phyloP scores from a whole-genome alignment of 495 filamentous ascomycete species.

The Aspergillus steynii region DNA sequence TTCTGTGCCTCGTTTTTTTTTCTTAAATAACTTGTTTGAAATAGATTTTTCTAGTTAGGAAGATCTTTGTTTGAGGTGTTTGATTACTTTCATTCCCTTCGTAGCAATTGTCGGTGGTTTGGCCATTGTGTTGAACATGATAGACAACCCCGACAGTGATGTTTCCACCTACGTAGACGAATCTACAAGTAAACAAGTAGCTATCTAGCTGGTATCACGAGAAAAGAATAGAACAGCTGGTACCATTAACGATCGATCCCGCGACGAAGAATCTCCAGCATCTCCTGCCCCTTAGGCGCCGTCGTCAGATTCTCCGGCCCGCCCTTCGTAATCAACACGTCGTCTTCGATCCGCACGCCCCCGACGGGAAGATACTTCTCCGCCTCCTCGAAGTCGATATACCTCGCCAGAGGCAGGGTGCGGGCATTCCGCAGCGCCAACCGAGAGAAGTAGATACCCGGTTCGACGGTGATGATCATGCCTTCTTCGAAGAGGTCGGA shows the following conservation, averaged over 20 bases:
- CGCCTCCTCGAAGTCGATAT: conserved; percentile 72
- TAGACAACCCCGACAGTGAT: not conserved
- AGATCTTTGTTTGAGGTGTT: not conserved
- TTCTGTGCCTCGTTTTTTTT: not conserved
- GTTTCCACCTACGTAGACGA: too few relatives aligned
- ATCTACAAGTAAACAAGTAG: too few relatives aligned
- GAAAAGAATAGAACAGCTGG: not conserved
- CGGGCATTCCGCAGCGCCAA: conserved; percentile 84
- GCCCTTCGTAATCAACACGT: conserved; percentile 74
- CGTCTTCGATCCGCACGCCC: conserved; percentile 90
- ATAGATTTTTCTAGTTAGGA: not conserved
- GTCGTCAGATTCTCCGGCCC: conserved; percentile 84
- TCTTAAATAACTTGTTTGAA: not conserved
- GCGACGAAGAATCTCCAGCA: conserved; percentile 59
- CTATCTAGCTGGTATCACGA: not conserved
- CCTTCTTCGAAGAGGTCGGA: conserved; percentile 56
- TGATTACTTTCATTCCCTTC: too few relatives aligned
- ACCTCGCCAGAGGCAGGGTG: conserved; percentile 59
- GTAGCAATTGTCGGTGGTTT: too few relatives aligned
- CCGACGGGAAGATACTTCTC: conserved; percentile 75
- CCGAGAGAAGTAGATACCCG: conserved; percentile 86
- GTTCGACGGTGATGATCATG: conserved; percentile 86
- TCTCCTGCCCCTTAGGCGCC: conserved; percentile 75
- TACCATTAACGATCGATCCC: conserved; percentile 7
- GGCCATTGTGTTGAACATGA: not conserved